Conservation (phyloP, 306 rosid species). For the Glycine tomentella region DNA sequence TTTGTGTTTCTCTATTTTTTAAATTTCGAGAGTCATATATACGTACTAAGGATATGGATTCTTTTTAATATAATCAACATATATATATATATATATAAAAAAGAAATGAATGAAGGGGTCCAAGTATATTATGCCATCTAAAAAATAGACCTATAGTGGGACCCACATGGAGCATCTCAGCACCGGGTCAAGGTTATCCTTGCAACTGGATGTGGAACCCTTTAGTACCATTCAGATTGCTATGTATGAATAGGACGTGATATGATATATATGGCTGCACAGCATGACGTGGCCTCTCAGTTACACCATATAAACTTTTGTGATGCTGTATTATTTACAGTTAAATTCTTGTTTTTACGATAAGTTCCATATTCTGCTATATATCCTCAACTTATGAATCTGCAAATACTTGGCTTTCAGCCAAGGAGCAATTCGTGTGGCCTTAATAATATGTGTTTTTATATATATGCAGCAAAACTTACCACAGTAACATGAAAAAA, state of each 20-base stretch:
- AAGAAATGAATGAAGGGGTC: neutral
- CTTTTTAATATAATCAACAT: too few species aligned
- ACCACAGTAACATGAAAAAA: neutral
- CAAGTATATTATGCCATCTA: constrained; percentile 34
- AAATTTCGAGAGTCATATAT: neutral
- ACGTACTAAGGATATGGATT: too few species aligned
- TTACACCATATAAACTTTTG: constrained; percentile 51
- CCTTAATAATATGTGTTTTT: neutral
- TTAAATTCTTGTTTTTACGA: constrained; percentile 15
- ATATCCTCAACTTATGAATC: constrained; percentile 45
- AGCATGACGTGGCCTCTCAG: constrained; percentile 40
- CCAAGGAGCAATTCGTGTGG: constrained; percentile 42
- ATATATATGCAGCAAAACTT: neutral
- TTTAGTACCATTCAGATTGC: constrained; percentile 43
- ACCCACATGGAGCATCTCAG: constrained; percentile 38
- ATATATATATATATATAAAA: too few species aligned
- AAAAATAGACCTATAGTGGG: constrained; percentile 20
- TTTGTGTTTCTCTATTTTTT: neutral
- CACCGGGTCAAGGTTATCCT: constrained; percentile 45
- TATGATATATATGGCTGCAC: constrained; percentile 25
- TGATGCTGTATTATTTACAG: constrained; percentile 43
- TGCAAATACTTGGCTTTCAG: constrained; percentile 48
- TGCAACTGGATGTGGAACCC: constrained; percentile 46
- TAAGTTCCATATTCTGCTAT: constrained; percentile 29
- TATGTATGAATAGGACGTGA: constrained; percentile 35